These are phyloP conservation scores for Myrmaecium sp. DNA, from an alignment of 2,329 filamentous ascomycete species.

Conservation along the genomic window DNA sequence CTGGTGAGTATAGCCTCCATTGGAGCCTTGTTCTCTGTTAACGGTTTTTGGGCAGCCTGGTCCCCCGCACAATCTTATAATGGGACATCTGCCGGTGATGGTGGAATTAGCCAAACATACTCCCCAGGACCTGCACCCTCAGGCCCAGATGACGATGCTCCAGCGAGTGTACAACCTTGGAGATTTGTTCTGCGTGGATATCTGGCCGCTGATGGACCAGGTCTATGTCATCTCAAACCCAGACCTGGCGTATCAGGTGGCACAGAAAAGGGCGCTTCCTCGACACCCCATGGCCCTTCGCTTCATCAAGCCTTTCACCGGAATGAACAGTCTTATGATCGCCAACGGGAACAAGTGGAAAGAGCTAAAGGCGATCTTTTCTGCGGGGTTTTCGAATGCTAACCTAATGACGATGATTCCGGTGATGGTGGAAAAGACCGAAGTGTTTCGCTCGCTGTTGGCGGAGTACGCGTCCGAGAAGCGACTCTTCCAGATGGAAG, in stretches of 20 bases:
- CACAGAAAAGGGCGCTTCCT: too few species aligned
- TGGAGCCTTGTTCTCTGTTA: too few species aligned
- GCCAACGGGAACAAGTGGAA: conserved; percentile 11
- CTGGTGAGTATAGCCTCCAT: too few species aligned
- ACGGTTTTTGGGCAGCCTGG: too few species aligned
- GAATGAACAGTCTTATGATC: conserved; percentile 1
- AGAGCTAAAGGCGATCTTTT: conserved; percentile 8
- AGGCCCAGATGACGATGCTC: too few species aligned
- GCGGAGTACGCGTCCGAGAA: conserved; percentile 1
- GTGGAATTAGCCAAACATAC: too few species aligned
- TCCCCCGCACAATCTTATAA: too few species aligned
- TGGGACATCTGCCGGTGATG: too few species aligned
- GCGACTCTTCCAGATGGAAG: conserved; percentile 3
- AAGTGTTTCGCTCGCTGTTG: conserved; percentile 6
- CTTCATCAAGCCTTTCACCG: conserved; percentile 2
- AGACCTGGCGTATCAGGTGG: conserved; percentile 1
- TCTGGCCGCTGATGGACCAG: conserved; percentile 2
- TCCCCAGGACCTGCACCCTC: too few species aligned
- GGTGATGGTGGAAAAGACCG: conserved; percentile 9
- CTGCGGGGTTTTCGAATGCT: conserved; percentile 9
- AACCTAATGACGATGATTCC: conserved; percentile 9
- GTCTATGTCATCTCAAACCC: conserved; percentile 1
- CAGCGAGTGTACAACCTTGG: conserved; percentile 3
- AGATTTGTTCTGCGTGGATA: conserved; percentile 3
- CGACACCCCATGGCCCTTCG: conserved; percentile 1